Conservation (phyloP, 768 basidiomycete species). For the Xanthoconium stramineum region DNA sequence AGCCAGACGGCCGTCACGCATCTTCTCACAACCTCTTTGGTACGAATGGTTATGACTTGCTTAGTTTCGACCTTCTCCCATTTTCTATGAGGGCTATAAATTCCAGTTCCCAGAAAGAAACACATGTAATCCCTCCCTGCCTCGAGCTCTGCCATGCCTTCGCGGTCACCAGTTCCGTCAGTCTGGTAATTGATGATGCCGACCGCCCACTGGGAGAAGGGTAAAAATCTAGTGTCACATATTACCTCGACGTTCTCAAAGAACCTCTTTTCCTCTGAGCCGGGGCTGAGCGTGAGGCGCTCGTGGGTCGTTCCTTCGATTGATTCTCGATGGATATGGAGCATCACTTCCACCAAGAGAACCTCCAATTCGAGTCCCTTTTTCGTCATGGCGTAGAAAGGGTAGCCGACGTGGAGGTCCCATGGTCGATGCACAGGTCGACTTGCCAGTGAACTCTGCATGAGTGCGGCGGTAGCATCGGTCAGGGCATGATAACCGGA, state of each 20-base stretch:
- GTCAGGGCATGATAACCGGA: conserved; percentile 15
- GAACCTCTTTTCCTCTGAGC: conserved; percentile 9
- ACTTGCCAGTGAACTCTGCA: neutral
- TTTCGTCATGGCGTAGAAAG: conserved; percentile 24
- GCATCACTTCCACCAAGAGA: conserved; percentile 24
- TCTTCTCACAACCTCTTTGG: conserved; percentile 15
- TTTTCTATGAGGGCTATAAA: conserved; percentile 17
- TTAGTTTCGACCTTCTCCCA: conserved; percentile 22
- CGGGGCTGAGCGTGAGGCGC: conserved; percentile 13
- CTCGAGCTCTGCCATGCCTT: conserved; percentile 12
- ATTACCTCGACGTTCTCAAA: conserved; percentile 14
- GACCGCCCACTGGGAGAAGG: conserved; percentile 23
- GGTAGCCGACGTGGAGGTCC: conserved; percentile 13
- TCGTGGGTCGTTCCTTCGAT: conserved; percentile 10
- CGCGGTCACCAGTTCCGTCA: conserved; percentile 13
- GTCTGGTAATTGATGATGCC: conserved; percentile 24
- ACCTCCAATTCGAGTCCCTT: conserved; percentile 20
- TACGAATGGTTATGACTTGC: conserved; percentile 17
- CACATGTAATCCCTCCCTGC: conserved; percentile 16
- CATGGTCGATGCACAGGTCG: conserved; percentile 5
- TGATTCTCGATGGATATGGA: conserved; percentile 13
- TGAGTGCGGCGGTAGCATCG: neutral
- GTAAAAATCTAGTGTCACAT: conserved; percentile 20
- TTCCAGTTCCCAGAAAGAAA: conserved; percentile 21
- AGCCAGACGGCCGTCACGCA: conserved; percentile 16